Evolutionary conservation across 164 flowering plant species (phyloP).

Genomic region (Piper betle): DNA sequence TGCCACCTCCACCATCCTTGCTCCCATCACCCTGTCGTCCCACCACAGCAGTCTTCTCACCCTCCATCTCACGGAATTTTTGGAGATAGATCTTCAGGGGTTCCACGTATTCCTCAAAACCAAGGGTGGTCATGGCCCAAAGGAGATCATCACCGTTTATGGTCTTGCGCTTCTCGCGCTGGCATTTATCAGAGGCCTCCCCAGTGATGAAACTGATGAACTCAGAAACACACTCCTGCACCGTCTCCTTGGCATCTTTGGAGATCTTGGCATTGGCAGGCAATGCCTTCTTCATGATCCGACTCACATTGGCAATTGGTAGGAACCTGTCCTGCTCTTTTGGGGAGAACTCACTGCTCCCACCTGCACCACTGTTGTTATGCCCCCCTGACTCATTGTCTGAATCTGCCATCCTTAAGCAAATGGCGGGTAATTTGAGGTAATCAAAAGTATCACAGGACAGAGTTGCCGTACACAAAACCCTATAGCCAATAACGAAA

Average conservation of each 20-base stretch:
- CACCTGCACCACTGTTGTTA: constrained; percentile 5
- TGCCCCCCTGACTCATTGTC: constrained; percentile 40
- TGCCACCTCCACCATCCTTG: constrained; percentile 11
- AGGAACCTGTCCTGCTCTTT: constrained; percentile 45
- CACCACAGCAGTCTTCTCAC: constrained; percentile 23
- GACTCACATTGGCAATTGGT: constrained; percentile 52
- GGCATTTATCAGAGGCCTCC: constrained; percentile 55
- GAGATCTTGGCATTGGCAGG: constrained; percentile 57
- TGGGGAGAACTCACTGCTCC: constrained; percentile 27
- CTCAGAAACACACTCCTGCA: constrained; percentile 60
- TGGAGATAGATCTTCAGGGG: constrained; percentile 43
- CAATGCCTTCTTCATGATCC: constrained; percentile 50
- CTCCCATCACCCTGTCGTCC: constrained; percentile 13
- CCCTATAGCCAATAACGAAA: too few species aligned
- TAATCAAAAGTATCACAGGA: too few species aligned
- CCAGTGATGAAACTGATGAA: constrained; percentile 58
- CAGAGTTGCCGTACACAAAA: too few species aligned
- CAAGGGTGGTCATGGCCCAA: constrained; percentile 59
- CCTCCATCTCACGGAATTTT: constrained; percentile 40
- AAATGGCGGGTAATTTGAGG: too few species aligned
- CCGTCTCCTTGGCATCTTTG: constrained; percentile 56
- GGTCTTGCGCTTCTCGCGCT: constrained; percentile 49
- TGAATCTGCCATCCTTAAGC: constrained; percentile 31
- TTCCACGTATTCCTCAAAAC: constrained; percentile 51
- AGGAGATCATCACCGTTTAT: constrained; percentile 55